These are phyloP conservation scores for Cyclotella baltica DNA, from an alignment of 108 stramenopile genomes.

Conservation along the genomic window DNA sequence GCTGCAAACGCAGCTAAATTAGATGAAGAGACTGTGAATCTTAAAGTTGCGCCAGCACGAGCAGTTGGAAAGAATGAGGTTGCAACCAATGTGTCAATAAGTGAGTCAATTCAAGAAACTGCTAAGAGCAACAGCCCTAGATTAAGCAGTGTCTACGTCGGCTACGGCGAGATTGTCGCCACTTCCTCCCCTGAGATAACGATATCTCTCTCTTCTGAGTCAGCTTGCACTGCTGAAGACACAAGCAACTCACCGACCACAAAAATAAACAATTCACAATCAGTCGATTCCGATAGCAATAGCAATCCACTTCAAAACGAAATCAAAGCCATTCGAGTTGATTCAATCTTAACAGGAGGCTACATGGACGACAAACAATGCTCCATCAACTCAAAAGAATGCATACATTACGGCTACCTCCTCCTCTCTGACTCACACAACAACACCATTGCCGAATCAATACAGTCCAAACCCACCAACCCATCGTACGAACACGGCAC, in stretches of 20 bases:
- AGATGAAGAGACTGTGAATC: no score
- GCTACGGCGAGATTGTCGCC: constrained; percentile 80
- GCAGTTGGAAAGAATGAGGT: no score
- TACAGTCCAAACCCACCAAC: constrained; percentile 31
- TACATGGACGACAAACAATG: constrained; percentile 65
- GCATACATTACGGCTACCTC: constrained; percentile 47
- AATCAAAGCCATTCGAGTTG: constrained; percentile 66
- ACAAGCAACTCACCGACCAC: no score
- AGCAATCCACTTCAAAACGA: no score
- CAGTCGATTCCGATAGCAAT: not conserved
- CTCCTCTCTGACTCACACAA: constrained; percentile 27
- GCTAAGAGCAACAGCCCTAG: not conserved
- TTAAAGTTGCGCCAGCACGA: no score
- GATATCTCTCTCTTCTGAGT: not conserved
- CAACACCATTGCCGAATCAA: constrained; percentile 56
- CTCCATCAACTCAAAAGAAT: no score
- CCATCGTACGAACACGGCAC: constrained; percentile 58
- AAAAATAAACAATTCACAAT: not conserved
- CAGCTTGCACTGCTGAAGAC: not conserved
- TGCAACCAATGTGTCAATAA: not conserved
- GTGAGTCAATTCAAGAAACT: not conserved
- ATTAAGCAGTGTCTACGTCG: constrained; percentile 61
- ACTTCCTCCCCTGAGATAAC: constrained; percentile 42
- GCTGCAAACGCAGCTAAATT: no score
- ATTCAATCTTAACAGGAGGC: constrained; percentile 82